Evolutionary conservation across 129 eudicot species (phyloP).

Genomic region (Silybum marianum): DNA sequence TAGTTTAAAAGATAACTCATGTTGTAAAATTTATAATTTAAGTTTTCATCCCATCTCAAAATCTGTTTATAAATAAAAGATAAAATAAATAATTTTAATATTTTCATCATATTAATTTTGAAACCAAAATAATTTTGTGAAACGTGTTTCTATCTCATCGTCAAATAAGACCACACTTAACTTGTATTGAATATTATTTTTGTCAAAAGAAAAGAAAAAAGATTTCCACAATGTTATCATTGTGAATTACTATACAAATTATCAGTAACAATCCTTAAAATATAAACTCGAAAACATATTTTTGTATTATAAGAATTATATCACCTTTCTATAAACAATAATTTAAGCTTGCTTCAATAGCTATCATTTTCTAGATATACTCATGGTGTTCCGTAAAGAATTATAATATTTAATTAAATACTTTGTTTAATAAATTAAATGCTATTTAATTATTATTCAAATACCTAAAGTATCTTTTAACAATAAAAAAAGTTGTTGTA

Average conservation of each 20-base stretch:
- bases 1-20: no score
- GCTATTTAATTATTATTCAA: neutral
- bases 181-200: no score
- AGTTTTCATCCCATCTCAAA: neutral
- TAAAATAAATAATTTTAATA: no score
- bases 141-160: neutral
- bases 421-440: conserved; percentile 1
- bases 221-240: neutral
- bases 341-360: conserved; percentile 28
- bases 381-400: conserved; percentile 20
- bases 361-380: conserved; percentile 27
- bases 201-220: no score
- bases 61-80: no score
- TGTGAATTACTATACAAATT: neutral
- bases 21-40: no score
- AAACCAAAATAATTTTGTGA: neutral
- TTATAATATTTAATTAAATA: neutral
- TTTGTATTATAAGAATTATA: conserved; percentile 10
- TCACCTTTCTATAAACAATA: conserved; percentile 14
- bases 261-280: no score
- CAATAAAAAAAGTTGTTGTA: neutral
- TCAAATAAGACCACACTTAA: neutral
- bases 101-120: neutral
- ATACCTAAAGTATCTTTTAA: neutral
- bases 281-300: neutral